Percentiles rank a stretch among this genome's conserved stretches.
phyloP scores from a whole-genome alignment of 73 alveolate species.

The Paramecium octaurelia region DNA sequence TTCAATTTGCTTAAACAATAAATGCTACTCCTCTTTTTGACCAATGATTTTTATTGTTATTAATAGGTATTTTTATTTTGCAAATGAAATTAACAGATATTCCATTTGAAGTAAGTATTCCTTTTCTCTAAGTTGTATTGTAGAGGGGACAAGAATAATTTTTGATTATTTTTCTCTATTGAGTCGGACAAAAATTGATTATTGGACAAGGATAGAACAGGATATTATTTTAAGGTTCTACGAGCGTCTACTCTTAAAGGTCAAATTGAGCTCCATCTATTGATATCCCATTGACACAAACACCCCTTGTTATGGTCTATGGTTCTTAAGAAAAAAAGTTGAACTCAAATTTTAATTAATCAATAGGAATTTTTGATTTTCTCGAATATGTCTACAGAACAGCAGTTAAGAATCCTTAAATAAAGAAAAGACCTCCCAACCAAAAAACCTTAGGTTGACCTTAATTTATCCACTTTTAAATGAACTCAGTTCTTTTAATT shows the following conservation, averaged over 20 bases:
- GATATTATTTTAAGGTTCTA: neutral
- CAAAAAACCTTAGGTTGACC: slow-evolving; percentile 84
- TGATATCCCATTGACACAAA: slow-evolving; percentile 33
- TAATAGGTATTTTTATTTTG: slow-evolving; percentile 76
- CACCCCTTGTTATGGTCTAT: slow-evolving; percentile 68
- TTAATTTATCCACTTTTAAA: slow-evolving; percentile 80
- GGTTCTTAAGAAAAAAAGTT: slow-evolving; percentile 71
- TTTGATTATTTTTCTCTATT: slow-evolving; percentile 68
- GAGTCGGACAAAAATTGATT: slow-evolving; percentile 5
- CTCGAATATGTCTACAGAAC: slow-evolving; percentile 82
- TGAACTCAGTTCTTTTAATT: slow-evolving; percentile 72
- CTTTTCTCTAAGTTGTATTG: slow-evolving; percentile 91
- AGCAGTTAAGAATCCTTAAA: slow-evolving; percentile 84
- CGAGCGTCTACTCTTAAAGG: neutral
- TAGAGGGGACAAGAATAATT: slow-evolving; percentile 88
- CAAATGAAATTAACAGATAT: slow-evolving; percentile 9
- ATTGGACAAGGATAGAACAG: neutral
- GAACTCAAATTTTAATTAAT: slow-evolving; percentile 75
- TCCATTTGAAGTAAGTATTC: slow-evolving; percentile 34
- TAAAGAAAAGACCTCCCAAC: slow-evolving; percentile 83
- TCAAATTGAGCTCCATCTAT: slow-evolving; percentile 49
- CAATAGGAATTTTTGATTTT: slow-evolving; percentile 74
- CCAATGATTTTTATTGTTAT: neutral
- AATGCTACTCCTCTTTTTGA: slow-evolving; percentile 9
- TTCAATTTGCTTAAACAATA: neutral